Base-by-base conservation (phyloP, 495 filamentous ascomycete species). In the Penicillium macrosclerotiorum region DNA sequence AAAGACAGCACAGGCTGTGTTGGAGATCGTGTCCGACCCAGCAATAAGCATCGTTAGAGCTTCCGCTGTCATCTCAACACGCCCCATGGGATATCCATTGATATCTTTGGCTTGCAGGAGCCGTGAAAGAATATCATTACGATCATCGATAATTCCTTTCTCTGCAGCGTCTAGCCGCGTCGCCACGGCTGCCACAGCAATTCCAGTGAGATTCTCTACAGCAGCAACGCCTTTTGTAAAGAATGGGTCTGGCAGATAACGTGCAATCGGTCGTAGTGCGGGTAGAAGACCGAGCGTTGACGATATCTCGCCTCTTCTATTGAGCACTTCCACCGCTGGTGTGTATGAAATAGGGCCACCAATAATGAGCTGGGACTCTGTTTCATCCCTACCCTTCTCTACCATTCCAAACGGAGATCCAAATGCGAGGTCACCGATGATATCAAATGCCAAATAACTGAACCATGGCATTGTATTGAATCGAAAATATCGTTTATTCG, bases 21-120 rank as follows among this genome's bases (percentile, higher is more conserved):
- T 92, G 44, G 77, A 82, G 0, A 86, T 89, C 0, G 88, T 92
- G 61, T 91, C 88, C 24, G 78, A 83, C 12, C 88, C 88, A 3
- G 88, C 88, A 48, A 92, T 91, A 13, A 92, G 73, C 59, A 90
- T 86, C 0, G 88, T 91, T 3, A 90, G 67, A 0, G 88, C 88
- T 59, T 92, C 88, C 12, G 86, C 86, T 3, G 83, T 87, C 29
- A 90, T 74, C 52, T 92, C 88, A 47, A 79, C 69, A 4, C 83
- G 74, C 0, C 82, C 77, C 12, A 92, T 73, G 3, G 77, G 80
- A 14, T 81, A 58, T 24, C 86, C 88, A 33, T 81, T 83, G 8
- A 85, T 84, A 62, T 92, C 88, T 27, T 80, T 80, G 19, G 84
- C 87, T 59, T 91, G 82, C 70, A 89, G 83, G 23, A 92, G 69